phyloP scores from a whole-genome alignment of 2,329 filamentous ascomycete species.

The Leptosphaerulina australis region DNA sequence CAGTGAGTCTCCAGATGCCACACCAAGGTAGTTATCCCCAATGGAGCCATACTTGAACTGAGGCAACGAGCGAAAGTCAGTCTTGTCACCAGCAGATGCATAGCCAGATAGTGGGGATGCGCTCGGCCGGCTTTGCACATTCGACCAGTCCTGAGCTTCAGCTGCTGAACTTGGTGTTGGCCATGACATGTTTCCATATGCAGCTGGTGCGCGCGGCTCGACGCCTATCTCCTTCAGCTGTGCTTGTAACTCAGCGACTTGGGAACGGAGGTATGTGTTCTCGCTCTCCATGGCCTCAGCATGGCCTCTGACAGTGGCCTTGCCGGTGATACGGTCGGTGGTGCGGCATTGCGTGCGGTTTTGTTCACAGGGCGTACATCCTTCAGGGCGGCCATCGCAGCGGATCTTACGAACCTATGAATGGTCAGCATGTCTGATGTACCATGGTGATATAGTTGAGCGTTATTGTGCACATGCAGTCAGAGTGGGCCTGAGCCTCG shows the following conservation, averaged over 20 bases:
- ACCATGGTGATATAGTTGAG: not conserved
- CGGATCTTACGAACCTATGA: constrained; percentile 79
- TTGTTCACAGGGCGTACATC: constrained; percentile 80
- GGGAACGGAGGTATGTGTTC: constrained; percentile 68
- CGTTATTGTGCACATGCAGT: not conserved
- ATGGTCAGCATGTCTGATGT: constrained; percentile 11
- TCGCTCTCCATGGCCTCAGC: constrained; percentile 77
- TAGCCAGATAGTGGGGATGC: constrained; percentile 37
- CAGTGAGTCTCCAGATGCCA: constrained; percentile 66
- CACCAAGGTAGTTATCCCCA: constrained; percentile 70
- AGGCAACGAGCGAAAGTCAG: constrained; percentile 45
- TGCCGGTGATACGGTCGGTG: constrained; percentile 84
- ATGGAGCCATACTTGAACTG: constrained; percentile 55
- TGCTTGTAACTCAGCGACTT: constrained; percentile 71
- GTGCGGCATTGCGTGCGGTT: constrained; percentile 80
- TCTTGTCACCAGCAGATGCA: constrained; percentile 26
- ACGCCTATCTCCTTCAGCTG: constrained; percentile 66
- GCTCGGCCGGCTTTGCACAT: constrained; percentile 31
- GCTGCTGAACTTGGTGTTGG: constrained; percentile 12
- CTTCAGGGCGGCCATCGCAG: constrained; percentile 79
- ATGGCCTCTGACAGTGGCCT: constrained; percentile 78
- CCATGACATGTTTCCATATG: constrained; percentile 47
- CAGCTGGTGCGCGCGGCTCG: constrained; percentile 60
- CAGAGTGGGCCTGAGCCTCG: constrained; percentile 8
- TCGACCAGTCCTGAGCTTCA: constrained; percentile 33